Percentiles rank a stretch among this genome's conserved stretches.
Conservation (phyloP, 1,284 basidiomycete genomes). For the Neolentinus lepideus region DNA sequence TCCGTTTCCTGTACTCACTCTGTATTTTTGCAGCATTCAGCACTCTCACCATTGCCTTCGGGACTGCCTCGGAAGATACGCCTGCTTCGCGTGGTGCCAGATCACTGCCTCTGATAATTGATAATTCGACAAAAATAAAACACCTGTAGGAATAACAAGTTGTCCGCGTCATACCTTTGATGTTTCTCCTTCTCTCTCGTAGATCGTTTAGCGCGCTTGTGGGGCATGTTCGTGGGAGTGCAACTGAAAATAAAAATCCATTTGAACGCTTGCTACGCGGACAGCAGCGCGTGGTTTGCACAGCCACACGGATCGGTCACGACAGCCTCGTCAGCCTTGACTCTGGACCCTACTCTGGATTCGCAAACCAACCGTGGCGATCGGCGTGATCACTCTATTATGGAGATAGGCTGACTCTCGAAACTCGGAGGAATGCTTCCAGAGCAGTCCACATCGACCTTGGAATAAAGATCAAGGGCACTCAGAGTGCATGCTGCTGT, state of each 20-base stretch:
- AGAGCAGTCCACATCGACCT: too few species aligned
- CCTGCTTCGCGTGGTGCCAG: slow-evolving; percentile 35
- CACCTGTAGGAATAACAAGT: too few species aligned
- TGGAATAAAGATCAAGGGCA: too few species aligned
- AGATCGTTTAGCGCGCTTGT: slow-evolving; percentile 15
- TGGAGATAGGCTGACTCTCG: too few species aligned
- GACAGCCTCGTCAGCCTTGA: too few species aligned
- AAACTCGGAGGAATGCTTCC: too few species aligned
- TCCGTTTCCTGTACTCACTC: slow-evolving; percentile 48
- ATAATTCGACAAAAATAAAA: neutral
- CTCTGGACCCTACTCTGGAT: too few species aligned
- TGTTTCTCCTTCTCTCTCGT: slow-evolving; percentile 9
- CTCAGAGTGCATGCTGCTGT: too few species aligned
- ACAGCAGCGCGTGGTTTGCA: neutral
- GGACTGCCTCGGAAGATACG: slow-evolving; percentile 47
- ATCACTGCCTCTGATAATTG: slow-evolving; percentile 18
- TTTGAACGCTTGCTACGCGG: neutral
- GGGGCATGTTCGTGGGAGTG: slow-evolving; percentile 10
- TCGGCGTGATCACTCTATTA: too few species aligned
- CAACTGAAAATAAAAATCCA: neutral
- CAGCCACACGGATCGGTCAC: neutral
- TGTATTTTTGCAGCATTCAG: slow-evolving; percentile 55
- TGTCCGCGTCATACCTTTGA: slow-evolving; percentile 2
- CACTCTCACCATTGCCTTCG: slow-evolving; percentile 57
- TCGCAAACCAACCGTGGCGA: too few species aligned